These are phyloP conservation scores for Kodamaea lidongshanica DNA, from an alignment of 805 yeast species.

Conservation along the genomic window DNA sequence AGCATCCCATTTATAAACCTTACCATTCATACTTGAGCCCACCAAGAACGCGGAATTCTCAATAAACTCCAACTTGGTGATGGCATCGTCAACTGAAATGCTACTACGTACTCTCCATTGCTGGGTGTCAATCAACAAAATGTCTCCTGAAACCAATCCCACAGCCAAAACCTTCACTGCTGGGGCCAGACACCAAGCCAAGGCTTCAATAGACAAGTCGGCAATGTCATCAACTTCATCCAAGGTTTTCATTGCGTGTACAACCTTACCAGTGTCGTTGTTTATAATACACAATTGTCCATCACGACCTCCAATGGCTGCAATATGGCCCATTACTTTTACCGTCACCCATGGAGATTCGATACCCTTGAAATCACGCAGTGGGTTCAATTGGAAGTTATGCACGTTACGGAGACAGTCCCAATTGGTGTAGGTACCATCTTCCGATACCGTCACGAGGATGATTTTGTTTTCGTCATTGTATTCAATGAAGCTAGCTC, in stretches of 20 bases:
- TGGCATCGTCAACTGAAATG: constrained; percentile 68
- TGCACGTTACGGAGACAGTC: constrained; percentile 73
- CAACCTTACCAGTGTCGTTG: constrained; percentile 62
- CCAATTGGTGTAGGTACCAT: constrained; percentile 84
- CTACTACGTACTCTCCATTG: constrained; percentile 82
- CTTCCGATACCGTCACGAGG: constrained; percentile 74
- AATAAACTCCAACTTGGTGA: constrained; percentile 72
- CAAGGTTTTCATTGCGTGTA: constrained; percentile 60
- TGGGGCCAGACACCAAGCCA: constrained; percentile 64
- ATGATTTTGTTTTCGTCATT: constrained; percentile 51
- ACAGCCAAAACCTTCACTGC: constrained; percentile 62
- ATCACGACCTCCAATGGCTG: constrained; percentile 83
- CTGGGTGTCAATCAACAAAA: constrained; percentile 73
- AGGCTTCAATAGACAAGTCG: constrained; percentile 47
- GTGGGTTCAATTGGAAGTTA: constrained; percentile 57
- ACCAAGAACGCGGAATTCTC: constrained; percentile 52
- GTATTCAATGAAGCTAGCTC: constrained; percentile 62
- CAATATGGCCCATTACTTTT: constrained; percentile 44
- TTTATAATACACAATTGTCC: constrained; percentile 80
- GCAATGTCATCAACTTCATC: constrained; percentile 45
- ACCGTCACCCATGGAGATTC: constrained; percentile 87
- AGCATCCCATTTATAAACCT: constrained; percentile 79
- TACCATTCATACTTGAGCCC: constrained; percentile 80
- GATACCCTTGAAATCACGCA: constrained; percentile 62
- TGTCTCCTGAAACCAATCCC: constrained; percentile 84